These are phyloP conservation scores for Pseudotsuga menziesii DNA, from an alignment of 75 land plant genomes.

Conservation along the genomic window DNA sequence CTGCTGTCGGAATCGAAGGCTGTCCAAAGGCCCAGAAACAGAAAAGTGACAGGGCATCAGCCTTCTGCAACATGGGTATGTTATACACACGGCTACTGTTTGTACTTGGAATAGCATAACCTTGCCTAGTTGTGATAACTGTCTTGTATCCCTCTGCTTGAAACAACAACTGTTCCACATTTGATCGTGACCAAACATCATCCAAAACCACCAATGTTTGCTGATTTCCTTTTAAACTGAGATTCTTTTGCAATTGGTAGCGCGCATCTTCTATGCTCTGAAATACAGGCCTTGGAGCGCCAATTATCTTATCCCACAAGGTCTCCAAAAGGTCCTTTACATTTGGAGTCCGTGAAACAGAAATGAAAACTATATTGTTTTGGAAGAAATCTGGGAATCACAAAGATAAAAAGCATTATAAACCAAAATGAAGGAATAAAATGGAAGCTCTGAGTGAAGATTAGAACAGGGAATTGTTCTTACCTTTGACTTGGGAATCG, in stretches of 20 bases:
- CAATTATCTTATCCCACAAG: not conserved
- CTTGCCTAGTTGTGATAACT: not conserved
- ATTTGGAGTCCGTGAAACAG: not conserved
- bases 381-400: not conserved
- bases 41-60: not conserved
- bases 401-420: slow-evolving; percentile 17
- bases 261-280: not conserved
- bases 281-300: not conserved
- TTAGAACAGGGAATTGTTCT: not conserved
- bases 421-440: slow-evolving; percentile 18
- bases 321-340: not conserved
- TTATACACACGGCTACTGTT: not conserved
- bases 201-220: not conserved
- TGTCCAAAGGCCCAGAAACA: not conserved
- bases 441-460: not conserved
- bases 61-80: not conserved
- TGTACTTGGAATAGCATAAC: not conserved
- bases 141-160: not conserved
- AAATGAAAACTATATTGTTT: not conserved
- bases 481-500: not conserved
- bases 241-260: not conserved
- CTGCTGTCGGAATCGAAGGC: not conserved
- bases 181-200: slow-evolving; percentile 3
- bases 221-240: not conserved
- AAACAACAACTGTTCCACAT: not conserved